Evolutionary conservation across 192 early-diverging fungal genomes (phyloP), one percentile per base, ranked within the genome.

Genomic region (Backusella morwellensis): DNA sequence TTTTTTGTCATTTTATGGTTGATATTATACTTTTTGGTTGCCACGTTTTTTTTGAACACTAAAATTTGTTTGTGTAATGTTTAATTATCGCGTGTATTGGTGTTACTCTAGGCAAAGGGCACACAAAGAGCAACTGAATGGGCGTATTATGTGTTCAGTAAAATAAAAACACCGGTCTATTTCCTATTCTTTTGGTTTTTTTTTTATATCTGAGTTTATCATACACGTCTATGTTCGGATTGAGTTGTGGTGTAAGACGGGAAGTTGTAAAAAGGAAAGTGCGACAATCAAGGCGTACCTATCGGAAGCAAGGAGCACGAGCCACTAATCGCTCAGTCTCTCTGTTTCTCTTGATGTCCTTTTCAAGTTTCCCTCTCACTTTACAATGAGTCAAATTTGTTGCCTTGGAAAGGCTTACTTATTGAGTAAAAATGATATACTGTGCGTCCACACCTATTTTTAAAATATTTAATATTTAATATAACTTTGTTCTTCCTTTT

Each of bases 1-100:
- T 29, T 29, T 63, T 63, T 63, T 63, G 56, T 63, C 54, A 59
- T 59, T 59, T 26, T 59, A 59, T 59, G 54, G 54, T 7, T n/a
- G 47, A 17, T 50, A 50, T 21, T 59, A 23, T 59, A 59, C 26
- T 29, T 63, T 63, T 63, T 63, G 26, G 26, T 11, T 23, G 56
- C 56, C 56, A 63, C 56, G 56, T 63, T 63, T 63, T 63, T 63
- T 63, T 63, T 63, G 56, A 63, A 63, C 56, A 63, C 56, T 63
- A 63, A 63, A 63, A 29, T 63, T 63, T 50, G 47, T 17, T n/a
- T 63, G 56, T 63, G 56, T 63, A 63, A 63, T 26, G 3, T 63
- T 29, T 26, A 63, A 63, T 63, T 23, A 63, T 63, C 56, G 56
- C 56, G 56, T 63, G 56, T 63, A 12, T 29, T 63, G 23, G 56